Conservation (phyloP, 352 stramenopile species). For the Globisporangium alternatum region DNA sequence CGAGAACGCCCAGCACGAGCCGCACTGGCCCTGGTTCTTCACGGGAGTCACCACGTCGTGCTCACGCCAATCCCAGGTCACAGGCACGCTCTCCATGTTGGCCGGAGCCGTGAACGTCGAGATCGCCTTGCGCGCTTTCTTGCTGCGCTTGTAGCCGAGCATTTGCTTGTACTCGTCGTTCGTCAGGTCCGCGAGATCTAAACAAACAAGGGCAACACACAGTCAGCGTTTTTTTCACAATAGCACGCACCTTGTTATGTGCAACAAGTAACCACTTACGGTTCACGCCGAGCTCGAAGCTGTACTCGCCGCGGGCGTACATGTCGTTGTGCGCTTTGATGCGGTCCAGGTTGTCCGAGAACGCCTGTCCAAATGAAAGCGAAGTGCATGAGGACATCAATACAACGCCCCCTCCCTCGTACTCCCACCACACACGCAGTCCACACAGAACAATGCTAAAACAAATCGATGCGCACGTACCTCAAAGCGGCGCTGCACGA, state of each 20-base stretch:
- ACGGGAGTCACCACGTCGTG: conserved; percentile 79
- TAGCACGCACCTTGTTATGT: neutral
- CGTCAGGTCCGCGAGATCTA: conserved; percentile 37
- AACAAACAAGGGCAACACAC: neutral
- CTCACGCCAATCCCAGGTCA: conserved; percentile 49
- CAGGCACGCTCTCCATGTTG: conserved; percentile 21
- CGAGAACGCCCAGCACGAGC: conserved; percentile 97
- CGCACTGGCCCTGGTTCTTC: conserved; percentile 55
- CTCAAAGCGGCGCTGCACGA: conserved; percentile 40
- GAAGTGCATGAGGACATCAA: neutral
- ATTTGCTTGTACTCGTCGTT: conserved; percentile 41
- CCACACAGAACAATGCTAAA: neutral
- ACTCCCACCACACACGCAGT: neutral
- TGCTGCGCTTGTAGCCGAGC: conserved; percentile 34
- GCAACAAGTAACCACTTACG: conserved; percentile 4
- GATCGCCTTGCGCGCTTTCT: conserved; percentile 2
- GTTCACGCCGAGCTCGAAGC: conserved; percentile 51
- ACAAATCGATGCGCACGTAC: neutral
- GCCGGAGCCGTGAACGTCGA: conserved; percentile 20
- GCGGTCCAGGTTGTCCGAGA: conserved; percentile 45
- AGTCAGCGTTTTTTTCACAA: conserved; percentile 2
- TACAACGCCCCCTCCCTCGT: neutral
- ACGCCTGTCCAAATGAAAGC: conserved; percentile 21
- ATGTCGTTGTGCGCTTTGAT: conserved; percentile 51
- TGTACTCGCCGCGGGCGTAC: conserved; percentile 40